phyloP scores from a whole-genome alignment of 2,329 filamentous ascomycete genomes.

The Pyricularia sp. region DNA sequence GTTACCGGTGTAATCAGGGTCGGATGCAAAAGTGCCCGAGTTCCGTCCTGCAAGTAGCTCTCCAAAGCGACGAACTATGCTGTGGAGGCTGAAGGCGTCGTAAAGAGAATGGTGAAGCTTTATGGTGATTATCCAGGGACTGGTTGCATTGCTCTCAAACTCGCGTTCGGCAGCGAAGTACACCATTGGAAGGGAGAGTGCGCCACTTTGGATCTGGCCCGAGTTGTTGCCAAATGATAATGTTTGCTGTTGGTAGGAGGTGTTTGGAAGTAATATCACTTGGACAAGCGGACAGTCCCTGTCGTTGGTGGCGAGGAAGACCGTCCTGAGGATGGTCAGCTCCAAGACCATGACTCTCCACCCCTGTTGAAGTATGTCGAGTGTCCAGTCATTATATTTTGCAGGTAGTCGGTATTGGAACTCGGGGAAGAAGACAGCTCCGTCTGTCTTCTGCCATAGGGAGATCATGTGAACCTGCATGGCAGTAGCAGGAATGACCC shows the following conservation, averaged over 20 bases:
- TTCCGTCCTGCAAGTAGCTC: conserved; percentile 9
- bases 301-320: conserved; percentile 45
- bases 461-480: conserved; percentile 77
- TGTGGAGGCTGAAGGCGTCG: conserved; percentile 69
- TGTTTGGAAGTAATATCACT: conserved; percentile 35
- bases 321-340: conserved; percentile 59
- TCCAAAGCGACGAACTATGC: conserved; percentile 40
- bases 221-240: no score
- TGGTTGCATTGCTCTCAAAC: neutral
- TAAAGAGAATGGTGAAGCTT: conserved; percentile 81
- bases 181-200: conserved; percentile 14
- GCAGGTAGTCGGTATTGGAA: conserved; percentile 50
- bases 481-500: conserved; percentile 58
- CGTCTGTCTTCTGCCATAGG: conserved; percentile 60
- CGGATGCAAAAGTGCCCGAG: no score
- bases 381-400: neutral
- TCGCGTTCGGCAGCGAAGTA: conserved; percentile 13
- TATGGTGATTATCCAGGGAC: conserved; percentile 32
- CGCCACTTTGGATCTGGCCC: neutral
- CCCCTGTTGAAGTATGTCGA: conserved; percentile 37
- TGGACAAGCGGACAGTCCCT: conserved; percentile 51
- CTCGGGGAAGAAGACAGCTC: conserved; percentile 61
- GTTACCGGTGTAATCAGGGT: neutral
- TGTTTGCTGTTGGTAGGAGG: neutral
- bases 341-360: conserved; percentile 51